Evolutionary conservation across 2,329 filamentous ascomycete genomes (phyloP), one percentile per base, ranked within the genome.

Genomic region (Magnaporthiopsis poae): DNA sequence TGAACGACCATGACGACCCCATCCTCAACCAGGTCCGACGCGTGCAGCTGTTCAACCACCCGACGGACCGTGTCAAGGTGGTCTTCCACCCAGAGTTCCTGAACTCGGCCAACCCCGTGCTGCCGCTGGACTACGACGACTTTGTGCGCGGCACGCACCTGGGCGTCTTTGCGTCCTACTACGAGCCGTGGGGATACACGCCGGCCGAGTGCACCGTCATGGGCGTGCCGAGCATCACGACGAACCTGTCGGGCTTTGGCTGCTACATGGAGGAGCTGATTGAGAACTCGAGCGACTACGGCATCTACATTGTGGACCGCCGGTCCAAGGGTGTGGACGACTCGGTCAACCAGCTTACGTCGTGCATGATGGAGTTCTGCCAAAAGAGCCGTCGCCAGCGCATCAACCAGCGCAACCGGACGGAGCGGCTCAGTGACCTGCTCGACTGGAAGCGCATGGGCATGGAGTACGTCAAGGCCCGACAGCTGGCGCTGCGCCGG

Each of bases 191-290:
- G 95, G 95, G 95, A 62, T 99, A 99, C 79, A 99, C 95, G 2
- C 95, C 94, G 0, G 94, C 95, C 65, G 95, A 98, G 78, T 99
- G 95, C 78, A 98, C 95, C 0, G 95, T 98, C 69, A 98, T 98
- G 95, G 95, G 95, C 72, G 93, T 99, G 60, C 95, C 95, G 61
- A 96, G 92, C 78, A 97, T 99, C 79, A 98, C 95, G 13, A 98
- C 94, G 35, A 99, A 99, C 78, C 81, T 99, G 61, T 98, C 95
- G 8, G 95, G 95, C 27, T 99, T 99, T 74, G 95, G 95, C 64
- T 98, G 95, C 79, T 98, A 99, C 78, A 99, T 99, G 95, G 95
- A 99, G 78, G 95, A 98, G 79, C 81, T 98, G 71, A 98, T 99
- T 71, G 94, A 98, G 79, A 98, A 98, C 79, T 96, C 94, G 60